These are phyloP conservation scores for Fraxinus sp. DNA, from an alignment of 305 asterid species.

Conservation along the genomic window DNA sequence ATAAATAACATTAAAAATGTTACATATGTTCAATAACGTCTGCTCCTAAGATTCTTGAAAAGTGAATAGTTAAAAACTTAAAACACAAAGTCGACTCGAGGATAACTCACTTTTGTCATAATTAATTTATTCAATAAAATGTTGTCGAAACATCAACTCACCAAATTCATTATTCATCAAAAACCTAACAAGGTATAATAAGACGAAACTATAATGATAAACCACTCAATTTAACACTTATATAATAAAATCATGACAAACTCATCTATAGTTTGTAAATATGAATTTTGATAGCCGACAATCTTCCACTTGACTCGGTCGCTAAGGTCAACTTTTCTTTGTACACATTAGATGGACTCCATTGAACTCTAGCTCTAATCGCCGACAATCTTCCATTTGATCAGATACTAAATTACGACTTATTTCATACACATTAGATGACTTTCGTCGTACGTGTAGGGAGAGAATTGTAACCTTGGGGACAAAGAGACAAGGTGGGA, in stretches of 20 bases:
- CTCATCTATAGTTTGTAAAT: background rate
- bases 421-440: too few relatives aligned
- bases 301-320: background rate
- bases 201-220: background rate
- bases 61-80: background rate
- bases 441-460: background rate
- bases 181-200: background rate
- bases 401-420: background rate
- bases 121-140: too few relatives aligned
- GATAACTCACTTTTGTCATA: too few relatives aligned
- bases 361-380: background rate
- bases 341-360: background rate
- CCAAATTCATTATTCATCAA: background rate
- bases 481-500: constrained; percentile 44
- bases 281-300: background rate
- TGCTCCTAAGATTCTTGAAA: background rate
- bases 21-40: background rate
- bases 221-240: too few relatives aligned
- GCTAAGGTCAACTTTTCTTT: background rate
- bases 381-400: background rate
- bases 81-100: background rate
- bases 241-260: background rate
- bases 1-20: background rate
- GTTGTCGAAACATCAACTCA: background rate
- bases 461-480: background rate